These are phyloP conservation scores for Imleria badia DNA, from an alignment of 768 basidiomycete species.

Conservation along the genomic window DNA sequence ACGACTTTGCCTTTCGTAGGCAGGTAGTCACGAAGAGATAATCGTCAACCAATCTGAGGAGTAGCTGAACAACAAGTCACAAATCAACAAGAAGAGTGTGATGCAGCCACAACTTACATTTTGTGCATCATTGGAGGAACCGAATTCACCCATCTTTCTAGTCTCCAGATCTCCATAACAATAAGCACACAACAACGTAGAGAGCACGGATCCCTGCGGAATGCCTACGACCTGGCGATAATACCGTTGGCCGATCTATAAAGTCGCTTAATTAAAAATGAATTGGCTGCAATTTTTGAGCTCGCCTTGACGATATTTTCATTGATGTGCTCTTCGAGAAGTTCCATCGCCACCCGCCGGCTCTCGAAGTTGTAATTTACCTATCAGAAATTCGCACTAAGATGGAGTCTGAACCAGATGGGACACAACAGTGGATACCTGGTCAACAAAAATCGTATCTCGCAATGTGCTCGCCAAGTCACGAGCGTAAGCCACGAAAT, in stretches of 20 bases:
- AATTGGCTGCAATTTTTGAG: neutral
- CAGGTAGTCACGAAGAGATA: constrained; percentile 86
- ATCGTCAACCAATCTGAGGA: constrained; percentile 91
- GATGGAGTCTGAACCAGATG: neutral
- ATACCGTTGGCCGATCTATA: constrained; percentile 74
- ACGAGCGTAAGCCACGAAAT: constrained; percentile 70
- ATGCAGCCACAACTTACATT: constrained; percentile 51
- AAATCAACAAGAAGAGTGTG: neutral
- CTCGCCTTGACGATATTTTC: constrained; percentile 88
- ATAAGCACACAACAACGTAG: constrained; percentile 87
- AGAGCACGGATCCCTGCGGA: constrained; percentile 97
- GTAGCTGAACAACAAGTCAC: constrained; percentile 44
- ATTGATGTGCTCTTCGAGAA: constrained; percentile 87
- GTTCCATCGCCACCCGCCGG: constrained; percentile 59
- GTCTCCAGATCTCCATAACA: constrained; percentile 93
- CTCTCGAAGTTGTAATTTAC: constrained; percentile 54
- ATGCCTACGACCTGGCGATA: constrained; percentile 93
- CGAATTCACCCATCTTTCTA: constrained; percentile 36
- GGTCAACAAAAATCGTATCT: constrained; percentile 84
- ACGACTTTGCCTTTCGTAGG: constrained; percentile 55
- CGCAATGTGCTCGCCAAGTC: constrained; percentile 64
- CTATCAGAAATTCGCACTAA: constrained; percentile 23
- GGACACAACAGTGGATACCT: constrained; percentile 42
- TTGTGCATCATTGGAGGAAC: constrained; percentile 53
- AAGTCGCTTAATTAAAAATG: neutral